Evolutionary conservation across 169 alveolate genomes (phyloP), one percentile per base, ranked within the genome.

Genomic region (Plasmodium blacklocki): DNA sequence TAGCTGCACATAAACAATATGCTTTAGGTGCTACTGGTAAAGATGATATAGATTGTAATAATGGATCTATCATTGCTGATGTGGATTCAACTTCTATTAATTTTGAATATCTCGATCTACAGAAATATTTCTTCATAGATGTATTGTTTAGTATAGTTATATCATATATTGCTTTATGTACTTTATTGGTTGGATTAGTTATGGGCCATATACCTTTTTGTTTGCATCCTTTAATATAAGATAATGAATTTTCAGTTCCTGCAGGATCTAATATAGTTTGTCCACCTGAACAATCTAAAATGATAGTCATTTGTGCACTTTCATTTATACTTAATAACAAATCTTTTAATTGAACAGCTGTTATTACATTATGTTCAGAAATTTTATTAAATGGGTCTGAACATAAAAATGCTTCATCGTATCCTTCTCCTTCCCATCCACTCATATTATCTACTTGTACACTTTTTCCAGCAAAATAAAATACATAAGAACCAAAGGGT

Each of bases 371-470:
- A 49, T 93, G 88, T 76, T 94, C 96, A 43, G 73, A 71, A 11
- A 88, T 73, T 63, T 59, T 70, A n/a, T 67, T 67, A 70, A 89
- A 80, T 52, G 93, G 96, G 54, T 96, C 98, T 11, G 94, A 93
- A 49, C 98, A 97, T n/a, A 96, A 94, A 52, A 96, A 74, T 21
- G 98, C 98, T 92, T 96, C 98, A 74, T 96, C 98, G 73, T 93
- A 96, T 32, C 98, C 98, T 74, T 96, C 98, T 8, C 98, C 98
- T 60, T 96, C 98, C 95, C 96, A 96, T 32, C 98, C 98, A 60
- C 97, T 91, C 96, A 96, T 89, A 62, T 96, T 96, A 73, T 96
- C 98, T 14, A 94, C 95, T 85, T 96, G 98, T 7, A 96, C 95
- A 72, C 97, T 93, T 91, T 96, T 97, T 19, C 98, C 98, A 60